Base-by-base conservation (phyloP, 805 yeast genomes). In the Metschnikowia reukaufii region DNA sequence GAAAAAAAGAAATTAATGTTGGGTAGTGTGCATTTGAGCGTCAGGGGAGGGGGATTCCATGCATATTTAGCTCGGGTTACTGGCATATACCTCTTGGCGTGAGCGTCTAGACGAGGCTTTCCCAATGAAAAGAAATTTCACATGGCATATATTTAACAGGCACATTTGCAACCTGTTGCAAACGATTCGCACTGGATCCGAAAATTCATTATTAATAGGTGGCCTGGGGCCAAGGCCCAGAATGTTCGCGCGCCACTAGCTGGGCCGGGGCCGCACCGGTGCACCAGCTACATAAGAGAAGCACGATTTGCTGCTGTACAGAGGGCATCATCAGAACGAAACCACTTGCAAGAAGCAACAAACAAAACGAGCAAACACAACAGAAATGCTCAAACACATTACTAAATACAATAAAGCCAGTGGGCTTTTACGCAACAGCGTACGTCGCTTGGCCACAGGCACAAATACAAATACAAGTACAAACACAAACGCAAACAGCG, bases 401-500 rank as follows among this genome's bases (percentile, higher is more conserved):
- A 5, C 36, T 8, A 32, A 20, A 25, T 9, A 12, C 18, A 45
- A 29, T 9, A 35, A 18, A n/a, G 32, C 34, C 19, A 21, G 32
- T 4, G 16, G 31, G 19, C 27, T 45, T 29, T 20, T 35, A 15
- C 31, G 48, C n/a, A n/a, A 30, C 3, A 27, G 25, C 34, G 23
- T 15, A 8, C 19, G 48, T 8, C 48, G 39, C 44, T 39, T 45
- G 35, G 48, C 48, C 13, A 39, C 48, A 12, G 50, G 45, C 30
- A 23, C 49, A 20, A 25, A 25, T 25, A 27, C 49, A 17, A n/a
- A n/a, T n/a, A n/a, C n/a, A n/a, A n/a, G n/a, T n/a, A n/a, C n/a
- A n/a, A n/a, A n/a, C 13, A 39, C 48, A 12, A 48, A 48, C 30
- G 27, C 49, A 20, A 25, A 25, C 12, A 27, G 47, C 19, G 36